Percentiles rank a stretch among this genome's conserved stretches.
These are phyloP conservation scores for Tricholoma flavovirens DNA, from an alignment of 768 basidiomycete species.

Conservation along the genomic window DNA sequence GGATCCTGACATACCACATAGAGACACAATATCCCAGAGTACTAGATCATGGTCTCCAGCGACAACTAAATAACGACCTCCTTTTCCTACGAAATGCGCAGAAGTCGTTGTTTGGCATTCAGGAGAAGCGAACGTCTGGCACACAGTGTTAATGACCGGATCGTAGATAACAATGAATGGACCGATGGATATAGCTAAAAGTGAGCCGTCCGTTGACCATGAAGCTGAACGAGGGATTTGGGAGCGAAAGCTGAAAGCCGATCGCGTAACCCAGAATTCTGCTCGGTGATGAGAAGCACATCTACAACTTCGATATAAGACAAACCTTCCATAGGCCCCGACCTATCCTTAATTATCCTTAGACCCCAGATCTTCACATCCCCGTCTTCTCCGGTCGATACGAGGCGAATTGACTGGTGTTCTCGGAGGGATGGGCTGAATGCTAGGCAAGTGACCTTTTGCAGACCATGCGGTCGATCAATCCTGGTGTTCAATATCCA, in stretches of 20 bases:
- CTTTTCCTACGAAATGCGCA: conserved; percentile 61
- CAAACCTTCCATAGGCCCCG: conserved; percentile 49
- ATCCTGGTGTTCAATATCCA: conserved; percentile 86
- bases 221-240: conserved; percentile 58
- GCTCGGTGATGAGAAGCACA: conserved; percentile 1
- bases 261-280: conserved; percentile 81
- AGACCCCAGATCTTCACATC: conserved; percentile 79
- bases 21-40: conserved; percentile 69
- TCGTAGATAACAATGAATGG: conserved; percentile 71
- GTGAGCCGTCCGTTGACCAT: conserved; percentile 84
- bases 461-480: conserved; percentile 76
- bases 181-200: conserved; percentile 71
- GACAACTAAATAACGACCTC: conserved; percentile 67
- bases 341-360: conserved; percentile 39
- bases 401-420: conserved; percentile 39
- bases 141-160: conserved; percentile 51
- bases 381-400: conserved; percentile 73
- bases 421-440: conserved; percentile 53
- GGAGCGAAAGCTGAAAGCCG: conserved; percentile 64
- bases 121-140: conserved; percentile 54
- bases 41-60: conserved; percentile 43
- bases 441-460: conserved; percentile 53
- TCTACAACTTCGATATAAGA: conserved; percentile 1
- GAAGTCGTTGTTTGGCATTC: conserved; percentile 41
- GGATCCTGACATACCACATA: conserved; percentile 42